Evolutionary conservation across 176 grass and related monocot genomes (phyloP), one percentile per base, ranked within the genome.

Genomic region (Eragrostis nindensis): DNA sequence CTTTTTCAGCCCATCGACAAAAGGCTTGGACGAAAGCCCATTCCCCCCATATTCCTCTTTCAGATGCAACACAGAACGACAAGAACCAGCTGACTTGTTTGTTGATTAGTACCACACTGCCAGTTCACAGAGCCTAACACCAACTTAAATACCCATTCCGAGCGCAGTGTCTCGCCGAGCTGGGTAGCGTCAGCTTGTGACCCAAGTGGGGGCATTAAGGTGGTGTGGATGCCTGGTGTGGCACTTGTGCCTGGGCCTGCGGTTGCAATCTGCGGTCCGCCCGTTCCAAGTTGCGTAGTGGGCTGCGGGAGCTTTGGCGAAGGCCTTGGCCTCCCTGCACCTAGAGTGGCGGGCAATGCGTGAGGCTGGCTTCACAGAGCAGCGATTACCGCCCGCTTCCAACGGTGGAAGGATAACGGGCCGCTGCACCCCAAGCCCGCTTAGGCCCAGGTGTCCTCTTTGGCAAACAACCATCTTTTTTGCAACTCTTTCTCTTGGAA

Each of bases 341-440:
- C 32, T 73, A 16, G 0, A 84, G 86, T 3, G 60, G 76, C 8
- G 69, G 76, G 53, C 5, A 84, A 0, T 19, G 62, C 76, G 78
- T 61, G 36, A 82, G 87, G 82, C 77, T 86, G 73, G 83, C 7
- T 49, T 82, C n/a, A 90, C 87, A 89, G 82, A 89, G 82, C 87
- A 85, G 57, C 87, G 82, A 80, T 6, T 25, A 81, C 82, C 55
- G 24, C 67, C 66, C 73, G 30, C 73, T 86, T 44, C 44, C 48
- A 62, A 82, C 75, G 75, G 88, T 90, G 84, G 75, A 6, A 86
- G 75, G 69, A 90, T 54, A 32, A 87, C 69, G 38, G 63, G 63
- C 24, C 2, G 21, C 29, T 75, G 75, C 62, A 19, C 19, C 16
- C 0, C 15, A 2, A 29, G 21, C 45, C 30, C 70, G 0, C 10